Evolutionary conservation across 805 yeast species (phyloP).

Genomic region (Helenozyma baotianmanensis): DNA sequence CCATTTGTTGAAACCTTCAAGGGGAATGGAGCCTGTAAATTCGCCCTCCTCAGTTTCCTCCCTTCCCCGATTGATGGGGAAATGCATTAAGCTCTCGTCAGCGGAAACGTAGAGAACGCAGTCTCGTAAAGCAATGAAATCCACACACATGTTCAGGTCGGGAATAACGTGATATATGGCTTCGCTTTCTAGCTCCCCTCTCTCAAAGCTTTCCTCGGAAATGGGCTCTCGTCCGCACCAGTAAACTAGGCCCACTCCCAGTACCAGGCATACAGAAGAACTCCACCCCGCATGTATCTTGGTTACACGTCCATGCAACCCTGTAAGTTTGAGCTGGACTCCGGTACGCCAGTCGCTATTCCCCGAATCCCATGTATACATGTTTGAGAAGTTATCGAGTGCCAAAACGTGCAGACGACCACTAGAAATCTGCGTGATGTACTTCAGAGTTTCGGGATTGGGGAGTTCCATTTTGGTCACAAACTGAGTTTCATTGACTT

Average conservation of each 20-base stretch:
- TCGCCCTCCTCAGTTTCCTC: conserved; percentile 5
- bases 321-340: conserved; percentile 37
- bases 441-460: conserved; percentile 12
- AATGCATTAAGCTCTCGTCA: conserved; percentile 38
- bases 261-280: conserved; percentile 45
- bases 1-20: conserved; percentile 29
- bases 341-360: conserved; percentile 30
- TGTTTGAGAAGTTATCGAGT: conserved; percentile 41
- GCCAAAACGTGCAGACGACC: conserved; percentile 67
- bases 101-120: conserved; percentile 46
- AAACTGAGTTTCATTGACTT: conserved; percentile 13
- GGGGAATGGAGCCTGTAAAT: conserved; percentile 15
- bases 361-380: conserved; percentile 64
- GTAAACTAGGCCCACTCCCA: conserved; percentile 49
- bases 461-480: conserved; percentile 21
- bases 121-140: conserved; percentile 52
- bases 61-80: conserved; percentile 18
- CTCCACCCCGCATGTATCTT: conserved; percentile 69
- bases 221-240: conserved; percentile 43
- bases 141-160: conserved; percentile 39
- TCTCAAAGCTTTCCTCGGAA: conserved; percentile 16
- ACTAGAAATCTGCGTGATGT: conserved; percentile 48
- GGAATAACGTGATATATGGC: conserved; percentile 43
- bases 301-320: conserved; percentile 26
- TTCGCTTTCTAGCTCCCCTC: conserved; percentile 12